Evolutionary conservation across 1,139 yeast genomes (phyloP).

Genomic region (Pichia sp.): DNA sequence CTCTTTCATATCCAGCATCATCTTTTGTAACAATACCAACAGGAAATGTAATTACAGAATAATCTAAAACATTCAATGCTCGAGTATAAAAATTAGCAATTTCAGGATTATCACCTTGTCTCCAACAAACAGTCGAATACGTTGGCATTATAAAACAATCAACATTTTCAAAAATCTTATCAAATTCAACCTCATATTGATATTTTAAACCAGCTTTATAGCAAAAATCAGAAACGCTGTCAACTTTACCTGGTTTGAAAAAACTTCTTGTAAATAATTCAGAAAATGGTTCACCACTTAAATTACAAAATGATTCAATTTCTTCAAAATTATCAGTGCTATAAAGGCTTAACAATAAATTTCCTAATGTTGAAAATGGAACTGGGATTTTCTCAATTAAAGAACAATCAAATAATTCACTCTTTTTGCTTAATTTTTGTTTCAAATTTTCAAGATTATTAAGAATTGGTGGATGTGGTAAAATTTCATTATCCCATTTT

Average conservation of each 20-base stretch:
- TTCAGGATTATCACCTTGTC: conserved; percentile 24
- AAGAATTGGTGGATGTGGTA: conserved; percentile 48
- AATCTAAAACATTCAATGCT: conserved; percentile 46
- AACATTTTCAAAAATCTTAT: conserved; percentile 31
- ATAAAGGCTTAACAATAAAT: conserved; percentile 36
- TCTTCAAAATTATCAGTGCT: conserved; percentile 46
- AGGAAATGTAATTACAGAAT: conserved; percentile 46
- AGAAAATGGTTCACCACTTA: conserved; percentile 42
- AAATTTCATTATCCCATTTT: conserved; percentile 31
- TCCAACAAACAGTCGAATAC: conserved; percentile 29
- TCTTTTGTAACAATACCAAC: conserved; percentile 41
- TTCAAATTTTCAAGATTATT: conserved; percentile 34
- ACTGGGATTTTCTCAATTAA: conserved; percentile 34
- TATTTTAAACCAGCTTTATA: conserved; percentile 30
- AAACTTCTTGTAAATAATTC: conserved; percentile 14
- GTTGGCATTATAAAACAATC: conserved; percentile 36
- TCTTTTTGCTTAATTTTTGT: conserved; percentile 29
- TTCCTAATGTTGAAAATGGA: conserved; percentile 14
- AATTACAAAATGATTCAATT: conserved; percentile 26
- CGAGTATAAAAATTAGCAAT: conserved; percentile 36
- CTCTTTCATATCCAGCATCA: conserved; percentile 31
- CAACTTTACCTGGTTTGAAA: conserved; percentile 14
- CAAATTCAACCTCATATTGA: conserved; percentile 29
- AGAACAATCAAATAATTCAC: conserved; percentile 32
- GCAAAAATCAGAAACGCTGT: conserved; percentile 11